Evolutionary conservation across 257 asterid species (phyloP).

Genomic region (Craterostigma plantagineum): DNA sequence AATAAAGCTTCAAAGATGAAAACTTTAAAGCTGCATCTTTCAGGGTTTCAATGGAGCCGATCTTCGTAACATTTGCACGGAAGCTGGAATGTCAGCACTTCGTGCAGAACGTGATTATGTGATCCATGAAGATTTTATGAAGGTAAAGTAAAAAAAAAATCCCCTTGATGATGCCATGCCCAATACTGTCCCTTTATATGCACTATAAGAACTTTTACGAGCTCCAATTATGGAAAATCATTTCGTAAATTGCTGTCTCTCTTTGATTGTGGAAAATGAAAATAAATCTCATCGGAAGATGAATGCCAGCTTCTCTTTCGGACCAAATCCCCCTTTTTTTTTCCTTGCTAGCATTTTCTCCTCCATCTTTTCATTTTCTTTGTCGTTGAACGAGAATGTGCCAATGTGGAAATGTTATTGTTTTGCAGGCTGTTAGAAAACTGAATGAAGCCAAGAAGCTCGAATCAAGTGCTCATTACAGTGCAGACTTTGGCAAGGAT

Average conservation of each 20-base stretch:
- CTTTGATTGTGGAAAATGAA: no score
- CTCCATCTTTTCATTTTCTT: not conserved
- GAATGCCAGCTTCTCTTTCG: no score
- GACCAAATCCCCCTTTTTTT: no score
- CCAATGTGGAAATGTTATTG: not conserved
- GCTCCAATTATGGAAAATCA: not conserved
- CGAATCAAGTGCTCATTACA: slow-evolving; percentile 78
- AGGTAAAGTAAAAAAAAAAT: slow-evolving; percentile 30
- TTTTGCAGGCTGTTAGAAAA: slow-evolving; percentile 76
- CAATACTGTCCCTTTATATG: not conserved
- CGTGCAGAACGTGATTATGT: slow-evolving; percentile 96
- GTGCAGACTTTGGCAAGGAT: slow-evolving; percentile 77
- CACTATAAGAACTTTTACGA: not conserved
- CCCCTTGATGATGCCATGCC: not conserved
- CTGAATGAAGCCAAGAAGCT: slow-evolving; percentile 92
- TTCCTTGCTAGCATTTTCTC: not conserved
- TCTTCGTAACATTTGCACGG: slow-evolving; percentile 86
- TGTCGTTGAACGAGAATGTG: not conserved
- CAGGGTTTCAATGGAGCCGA: slow-evolving; percentile 98
- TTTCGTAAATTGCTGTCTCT: no score
- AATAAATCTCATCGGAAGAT: no score
- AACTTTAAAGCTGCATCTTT: not conserved
- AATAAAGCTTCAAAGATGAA: not conserved
- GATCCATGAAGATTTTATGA: slow-evolving; percentile 97
- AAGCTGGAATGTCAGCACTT: slow-evolving; percentile 90